phyloP scores from a whole-genome alignment of 1,139 yeast species.

The Zygosaccharomyces sapae region DNA sequence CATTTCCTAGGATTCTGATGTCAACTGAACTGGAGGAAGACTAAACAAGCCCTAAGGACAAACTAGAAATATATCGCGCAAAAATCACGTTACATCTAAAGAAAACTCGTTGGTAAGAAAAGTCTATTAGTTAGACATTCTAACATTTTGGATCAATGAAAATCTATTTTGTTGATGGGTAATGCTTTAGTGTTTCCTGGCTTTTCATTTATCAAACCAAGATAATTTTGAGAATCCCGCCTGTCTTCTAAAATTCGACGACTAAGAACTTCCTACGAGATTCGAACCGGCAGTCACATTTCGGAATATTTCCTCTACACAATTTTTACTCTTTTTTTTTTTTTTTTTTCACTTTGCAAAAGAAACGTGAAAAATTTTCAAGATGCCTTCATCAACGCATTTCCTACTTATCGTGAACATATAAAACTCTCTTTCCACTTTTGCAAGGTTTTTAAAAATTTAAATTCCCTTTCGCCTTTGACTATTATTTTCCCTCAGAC shows the following conservation, averaged over 20 bases:
- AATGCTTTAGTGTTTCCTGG: too few species aligned
- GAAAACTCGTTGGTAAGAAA: not conserved
- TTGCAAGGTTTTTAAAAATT: not conserved
- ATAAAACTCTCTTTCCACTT: slow-evolving; percentile 9
- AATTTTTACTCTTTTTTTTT: not conserved
- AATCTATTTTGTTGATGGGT: too few species aligned
- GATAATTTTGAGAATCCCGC: too few species aligned
- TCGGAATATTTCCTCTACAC: not conserved
- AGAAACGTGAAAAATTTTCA: slow-evolving; percentile 21
- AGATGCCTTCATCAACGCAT: slow-evolving; percentile 10
- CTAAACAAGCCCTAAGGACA: not conserved
- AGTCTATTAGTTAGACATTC: too few species aligned
- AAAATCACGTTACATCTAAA: not conserved
- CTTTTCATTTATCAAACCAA: too few species aligned
- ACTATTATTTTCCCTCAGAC: slow-evolving; percentile 14
- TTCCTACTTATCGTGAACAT: slow-evolving; percentile 11
- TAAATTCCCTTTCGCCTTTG: slow-evolving; percentile 11
- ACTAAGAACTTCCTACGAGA: not conserved
- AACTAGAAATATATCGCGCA: not conserved
- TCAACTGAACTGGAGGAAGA: not conserved
- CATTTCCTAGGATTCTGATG: not conserved
- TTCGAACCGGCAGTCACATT: slow-evolving; percentile 8
- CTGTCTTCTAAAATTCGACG: too few species aligned
- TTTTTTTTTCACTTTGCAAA: slow-evolving; percentile 8
- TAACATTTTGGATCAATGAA: too few species aligned